Evolutionary conservation across 352 stramenopile species (phyloP).

Genomic region (Phytophthora ramorum): DNA sequence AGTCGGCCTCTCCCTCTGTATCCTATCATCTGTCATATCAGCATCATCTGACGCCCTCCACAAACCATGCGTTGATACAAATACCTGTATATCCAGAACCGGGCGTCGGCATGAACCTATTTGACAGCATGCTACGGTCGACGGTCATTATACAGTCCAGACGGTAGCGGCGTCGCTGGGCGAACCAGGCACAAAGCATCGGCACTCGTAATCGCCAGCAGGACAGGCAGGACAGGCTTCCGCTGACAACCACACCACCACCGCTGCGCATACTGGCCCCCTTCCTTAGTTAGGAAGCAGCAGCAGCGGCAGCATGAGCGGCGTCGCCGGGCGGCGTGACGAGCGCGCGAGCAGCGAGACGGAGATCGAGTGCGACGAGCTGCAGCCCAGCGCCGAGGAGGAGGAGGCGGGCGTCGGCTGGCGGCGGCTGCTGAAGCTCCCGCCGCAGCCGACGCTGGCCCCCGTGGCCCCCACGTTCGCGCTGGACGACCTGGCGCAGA

Average conservation of each 20-base stretch:
- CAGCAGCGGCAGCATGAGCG: conserved; percentile 37
- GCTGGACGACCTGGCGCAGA: conserved; percentile 35
- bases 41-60: neutral
- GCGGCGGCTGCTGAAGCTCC: conserved; percentile 41
- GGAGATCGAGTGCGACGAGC: conserved; percentile 54
- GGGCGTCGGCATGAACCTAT: neutral
- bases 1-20: conserved; percentile 26
- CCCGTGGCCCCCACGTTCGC: conserved; percentile 38
- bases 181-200: conserved; percentile 30
- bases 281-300: neutral
- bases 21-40: conserved; percentile 6
- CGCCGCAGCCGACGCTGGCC: conserved; percentile 26
- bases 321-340: conserved; percentile 32
- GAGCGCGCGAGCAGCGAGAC: conserved; percentile 47
- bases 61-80: neutral
- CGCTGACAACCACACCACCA: conserved; percentile 38
- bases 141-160: conserved; percentile 4
- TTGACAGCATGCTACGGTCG: neutral
- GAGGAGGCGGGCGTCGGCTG: conserved; percentile 32
- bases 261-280: conserved; percentile 8
- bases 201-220: conserved; percentile 36
- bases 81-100: neutral
- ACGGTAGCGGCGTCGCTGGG: neutral
- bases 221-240: conserved; percentile 28
- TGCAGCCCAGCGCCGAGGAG: conserved; percentile 39